Base-by-base conservation (phyloP, 2,329 filamentous ascomycete genomes). In the Scopulariopsis brevicaulis region DNA sequence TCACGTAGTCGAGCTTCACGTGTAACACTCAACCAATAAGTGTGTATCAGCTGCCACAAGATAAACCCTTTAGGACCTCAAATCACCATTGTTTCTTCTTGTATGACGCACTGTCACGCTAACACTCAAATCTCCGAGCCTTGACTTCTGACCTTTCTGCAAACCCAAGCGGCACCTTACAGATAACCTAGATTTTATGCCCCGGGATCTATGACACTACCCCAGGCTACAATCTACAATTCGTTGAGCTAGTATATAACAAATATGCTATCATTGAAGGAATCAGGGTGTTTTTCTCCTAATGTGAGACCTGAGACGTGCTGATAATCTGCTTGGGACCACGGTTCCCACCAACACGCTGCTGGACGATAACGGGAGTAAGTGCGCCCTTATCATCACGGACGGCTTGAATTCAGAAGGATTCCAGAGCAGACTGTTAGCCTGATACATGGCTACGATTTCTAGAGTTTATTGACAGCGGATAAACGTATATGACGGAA, bases 331-430 rank as follows among this genome's bases (percentile, higher is more conserved):
- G 87, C 28, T 90, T 90, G 86, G 87, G 18, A 90, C 87, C 0
- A 90, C 87, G 0, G 86, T 90, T 2, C 87, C 87, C 2, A 90
- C 87, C 0, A 90, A 90, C 67, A 87, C 87, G 1, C 71, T 90
- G n/a, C 72, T 90, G 1, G 87, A 90, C 66, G 73, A 86, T 46
- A 28, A 34, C 4, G 51, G 51, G 11, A 34, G 28, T 14, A 28
- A 34, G 24, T 28, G 24, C 7, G 87, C 85, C 0, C 77, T 90
- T 64, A 76, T 90, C 1, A 84, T 86, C 0, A 89, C 85, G 1
- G 84, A 82, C 58, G 87, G 87, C 0, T 90, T 88, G 1, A 85
- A 80, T 61, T 77, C 83, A 57, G 72, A 77, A 10, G 85, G 85
- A 1, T 76, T 87, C 62, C 76, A 76, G 62, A 87, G 84, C 63